phyloP scores from a whole-genome alignment of 441 rosid genomes.

The Populus hybrid region DNA sequence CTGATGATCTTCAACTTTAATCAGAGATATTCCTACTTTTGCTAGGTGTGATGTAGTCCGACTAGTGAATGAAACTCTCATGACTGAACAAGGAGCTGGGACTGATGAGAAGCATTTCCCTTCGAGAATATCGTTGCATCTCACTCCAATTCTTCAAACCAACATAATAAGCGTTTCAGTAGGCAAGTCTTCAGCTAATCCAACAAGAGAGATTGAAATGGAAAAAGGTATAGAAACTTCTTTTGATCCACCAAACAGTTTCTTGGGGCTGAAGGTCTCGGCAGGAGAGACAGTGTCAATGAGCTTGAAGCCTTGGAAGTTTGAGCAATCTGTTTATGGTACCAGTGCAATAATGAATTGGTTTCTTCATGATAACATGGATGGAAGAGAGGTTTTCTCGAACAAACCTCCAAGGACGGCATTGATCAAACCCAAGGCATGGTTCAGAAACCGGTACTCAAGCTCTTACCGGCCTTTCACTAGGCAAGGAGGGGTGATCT shows the following conservation, averaged over 20 bases:
- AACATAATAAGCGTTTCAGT: constrained; percentile 71
- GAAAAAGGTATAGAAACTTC: constrained; percentile 56
- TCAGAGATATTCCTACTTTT: background rate
- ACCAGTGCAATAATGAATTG: constrained; percentile 62
- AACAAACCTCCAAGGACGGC: constrained; percentile 66
- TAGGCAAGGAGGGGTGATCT: constrained; percentile 78
- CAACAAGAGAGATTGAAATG: constrained; percentile 40
- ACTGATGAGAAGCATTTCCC: constrained; percentile 79
- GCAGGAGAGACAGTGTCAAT: constrained; percentile 55
- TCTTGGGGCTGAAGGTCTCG: constrained; percentile 58
- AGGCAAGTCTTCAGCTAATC: constrained; percentile 71
- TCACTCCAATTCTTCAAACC: constrained; percentile 67
- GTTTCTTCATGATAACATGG: constrained; percentile 74
- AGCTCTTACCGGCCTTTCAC: constrained; percentile 75
- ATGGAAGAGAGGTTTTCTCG: constrained; percentile 81
- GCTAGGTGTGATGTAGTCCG: constrained; percentile 59
- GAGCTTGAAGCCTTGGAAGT: constrained; percentile 82
- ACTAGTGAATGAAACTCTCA: constrained; percentile 51
- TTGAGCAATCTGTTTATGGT: constrained; percentile 68
- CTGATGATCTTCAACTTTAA: background rate
- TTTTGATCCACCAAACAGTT: constrained; percentile 66
- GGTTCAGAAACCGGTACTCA: constrained; percentile 77
- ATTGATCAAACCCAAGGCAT: constrained; percentile 60
- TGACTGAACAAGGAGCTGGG: constrained; percentile 67
- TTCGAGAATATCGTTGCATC: constrained; percentile 58